Percentiles rank a stretch among this genome's conserved stretches.
phyloP scores from a whole-genome alignment of 148 eudicot species.

The Chenopodium album region DNA sequence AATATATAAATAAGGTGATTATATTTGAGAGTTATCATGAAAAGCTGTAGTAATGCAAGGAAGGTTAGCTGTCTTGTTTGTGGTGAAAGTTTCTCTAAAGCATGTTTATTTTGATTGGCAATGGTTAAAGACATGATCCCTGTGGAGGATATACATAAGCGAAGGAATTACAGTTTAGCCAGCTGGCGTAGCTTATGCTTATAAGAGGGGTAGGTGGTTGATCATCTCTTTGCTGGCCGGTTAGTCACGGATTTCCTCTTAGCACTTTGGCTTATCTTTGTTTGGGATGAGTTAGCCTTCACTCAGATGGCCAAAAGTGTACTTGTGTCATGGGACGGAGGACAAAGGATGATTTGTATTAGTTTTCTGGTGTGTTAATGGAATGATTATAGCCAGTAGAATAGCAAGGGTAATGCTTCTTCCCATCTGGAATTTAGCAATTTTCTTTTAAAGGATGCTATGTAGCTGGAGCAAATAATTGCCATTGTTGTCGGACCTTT shows the following conservation, averaged over 20 bases:
- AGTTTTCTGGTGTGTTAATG: background rate
- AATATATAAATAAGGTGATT: background rate
- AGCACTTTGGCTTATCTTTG: background rate
- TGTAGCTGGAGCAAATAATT: background rate
- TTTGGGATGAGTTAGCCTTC: background rate
- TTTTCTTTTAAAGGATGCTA: background rate
- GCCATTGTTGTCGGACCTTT: background rate
- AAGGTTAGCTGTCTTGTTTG: background rate
- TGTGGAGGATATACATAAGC: background rate
- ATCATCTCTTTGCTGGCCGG: background rate
- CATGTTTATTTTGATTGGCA: background rate
- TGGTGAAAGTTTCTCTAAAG: background rate
- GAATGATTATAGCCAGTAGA: background rate
- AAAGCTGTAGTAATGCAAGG: background rate
- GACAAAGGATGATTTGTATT: background rate
- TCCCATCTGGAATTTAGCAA: background rate
- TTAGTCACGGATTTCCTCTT: background rate
- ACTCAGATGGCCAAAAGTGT: background rate
- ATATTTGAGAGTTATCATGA: background rate
- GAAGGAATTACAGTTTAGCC: background rate
- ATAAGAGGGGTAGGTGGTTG: background rate
- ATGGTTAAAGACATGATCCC: background rate
- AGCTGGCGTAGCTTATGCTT: background rate
- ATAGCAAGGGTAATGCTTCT: background rate
- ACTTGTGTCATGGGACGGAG: background rate